Evolutionary conservation across 352 stramenopile genomes (phyloP).

Genomic region (Phytophthora sansomeana): DNA sequence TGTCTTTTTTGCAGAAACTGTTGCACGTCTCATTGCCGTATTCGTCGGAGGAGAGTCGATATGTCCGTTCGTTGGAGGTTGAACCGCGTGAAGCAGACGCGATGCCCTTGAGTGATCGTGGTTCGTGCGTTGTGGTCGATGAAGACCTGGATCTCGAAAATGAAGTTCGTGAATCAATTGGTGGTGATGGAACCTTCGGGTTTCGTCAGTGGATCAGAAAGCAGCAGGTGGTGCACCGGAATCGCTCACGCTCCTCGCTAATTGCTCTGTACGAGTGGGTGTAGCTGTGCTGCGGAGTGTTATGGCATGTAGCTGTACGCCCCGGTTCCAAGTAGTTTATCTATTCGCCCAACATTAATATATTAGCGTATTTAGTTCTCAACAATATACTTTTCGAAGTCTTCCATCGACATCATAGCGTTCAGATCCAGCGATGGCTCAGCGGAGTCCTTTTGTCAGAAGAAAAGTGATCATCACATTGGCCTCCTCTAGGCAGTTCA

Average conservation of each 20-base stretch:
- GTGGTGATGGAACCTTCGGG: slow-evolving; percentile 75
- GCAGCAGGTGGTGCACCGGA: slow-evolving; percentile 83
- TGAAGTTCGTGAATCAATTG: slow-evolving; percentile 83
- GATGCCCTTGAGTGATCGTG: slow-evolving; percentile 63
- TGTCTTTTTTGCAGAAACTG: slow-evolving; percentile 49
- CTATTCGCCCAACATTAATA: slow-evolving; percentile 38
- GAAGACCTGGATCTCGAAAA: slow-evolving; percentile 82
- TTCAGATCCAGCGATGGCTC: slow-evolving; percentile 16
- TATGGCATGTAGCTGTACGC: not conserved
- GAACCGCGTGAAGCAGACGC: slow-evolving; percentile 81
- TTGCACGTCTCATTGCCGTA: slow-evolving; percentile 78
- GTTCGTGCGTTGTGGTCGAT: slow-evolving; percentile 53
- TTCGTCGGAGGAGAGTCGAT: slow-evolving; percentile 79
- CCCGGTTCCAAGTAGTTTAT: slow-evolving; percentile 18
- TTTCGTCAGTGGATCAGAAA: slow-evolving; percentile 87
- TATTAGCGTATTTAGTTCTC: slow-evolving; percentile 52
- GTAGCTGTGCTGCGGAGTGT: slow-evolving; percentile 31
- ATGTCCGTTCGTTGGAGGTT: slow-evolving; percentile 73
- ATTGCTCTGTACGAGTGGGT: slow-evolving; percentile 76
- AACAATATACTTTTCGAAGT: slow-evolving; percentile 62
- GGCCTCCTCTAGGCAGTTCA: not conserved
- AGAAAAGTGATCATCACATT: not conserved
- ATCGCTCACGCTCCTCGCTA: slow-evolving; percentile 70
- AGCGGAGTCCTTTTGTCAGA: not conserved
- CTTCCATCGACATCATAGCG: slow-evolving; percentile 39